Base-by-base conservation (phyloP, 352 stramenopile species). In the Blastocystis sp. region DNA sequence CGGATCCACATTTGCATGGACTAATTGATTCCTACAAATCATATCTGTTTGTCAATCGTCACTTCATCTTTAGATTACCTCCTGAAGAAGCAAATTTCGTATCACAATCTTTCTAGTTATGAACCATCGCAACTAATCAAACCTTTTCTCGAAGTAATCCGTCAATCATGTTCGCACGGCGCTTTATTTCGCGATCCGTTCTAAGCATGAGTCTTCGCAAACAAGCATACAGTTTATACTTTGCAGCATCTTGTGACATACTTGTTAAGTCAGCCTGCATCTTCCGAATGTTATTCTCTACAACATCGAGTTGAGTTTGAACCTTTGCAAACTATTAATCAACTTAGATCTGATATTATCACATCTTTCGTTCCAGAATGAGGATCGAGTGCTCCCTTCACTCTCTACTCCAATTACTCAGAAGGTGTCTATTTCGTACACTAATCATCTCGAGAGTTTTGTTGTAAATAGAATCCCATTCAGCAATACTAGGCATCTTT, bases 401-500 rank as follows among this genome's bases (percentile, higher is more conserved):
- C 71, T 39, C 66, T 83, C 71, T 83, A 87, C 9, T 1, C 29
- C 51, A 37, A 56, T 29, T n/a, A 73, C 21, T 37, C 6, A 75
- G 1, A 12, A 11, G 6, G 12, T 16, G 5, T 42, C 27, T 56
- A 21, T 29, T 39, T 24, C 77, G 5, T 54, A 87, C 77, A 42
- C 65, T 87, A 19, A 74, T 87, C 65, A 78, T 49, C 37, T 87
- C 77, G 16, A 87, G 27, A 29, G 59, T 75, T 42, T 87, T 87
- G 65, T 87, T 74, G n/a, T 87, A 87, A 27, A 78, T 39, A 16
- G 77, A 87, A 74, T 87, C 77, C 77, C 77, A 87, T 43, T 87
- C 77, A 43, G 77, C 77, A 77, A 87, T 46, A 51, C 77, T 87
- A 78, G 77, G 77, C 77, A 87, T 87, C n/a, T 27, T 49, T 4